Evolutionary conservation across 306 rosid species (phyloP), one percentile per base, ranked within the genome.

Genomic region (Quillaja saponaria): DNA sequence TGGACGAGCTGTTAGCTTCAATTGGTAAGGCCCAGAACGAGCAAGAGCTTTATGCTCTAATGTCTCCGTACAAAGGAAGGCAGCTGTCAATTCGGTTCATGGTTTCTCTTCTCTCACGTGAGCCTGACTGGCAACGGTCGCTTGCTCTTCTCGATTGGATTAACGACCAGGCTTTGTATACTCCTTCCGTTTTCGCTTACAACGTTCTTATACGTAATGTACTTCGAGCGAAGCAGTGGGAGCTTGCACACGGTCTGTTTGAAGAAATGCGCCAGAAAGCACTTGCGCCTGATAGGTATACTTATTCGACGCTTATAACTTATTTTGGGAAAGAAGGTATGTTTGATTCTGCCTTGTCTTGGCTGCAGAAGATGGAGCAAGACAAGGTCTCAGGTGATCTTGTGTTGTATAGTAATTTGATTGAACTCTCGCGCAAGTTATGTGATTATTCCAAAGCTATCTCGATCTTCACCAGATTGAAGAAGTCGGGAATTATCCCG

Each of bases 351-450:
- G 87, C 98, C n/a, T 71, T 91, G 21, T 81, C 82, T 39, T 91
- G 98, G 98, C 76, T 91, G 6, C 96, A 91, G 78, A 74, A 81
- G 58, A 91, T 91, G 98, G 98, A 91, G 61, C 88, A 78, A 64
- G 98, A 84, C 58, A 80, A 68, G 1, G 90, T 91, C 7, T 49
- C 96, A 0, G 98, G 96, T 18, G 98, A 91, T 64, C 85, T 91
- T 38, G 98, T 91, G 9, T 64, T 91, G 79, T 88, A 86, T 20
- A 84, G 96, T 68, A 88, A 79, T 58, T 65, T 91, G 79, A 91
- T 91, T 64, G 98, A 91, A 78, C 92, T 91, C 19, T 83, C 98
- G 1, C 80, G 95, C 1, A 88, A 81, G 76, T 45, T 91, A 15
- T 42, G 84, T 51, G 96, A 91, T 68, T 91, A 84, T 59, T 82